These are phyloP conservation scores for Leccinum fibrillosum DNA, from an alignment of 768 basidiomycete genomes.

Conservation along the genomic window DNA sequence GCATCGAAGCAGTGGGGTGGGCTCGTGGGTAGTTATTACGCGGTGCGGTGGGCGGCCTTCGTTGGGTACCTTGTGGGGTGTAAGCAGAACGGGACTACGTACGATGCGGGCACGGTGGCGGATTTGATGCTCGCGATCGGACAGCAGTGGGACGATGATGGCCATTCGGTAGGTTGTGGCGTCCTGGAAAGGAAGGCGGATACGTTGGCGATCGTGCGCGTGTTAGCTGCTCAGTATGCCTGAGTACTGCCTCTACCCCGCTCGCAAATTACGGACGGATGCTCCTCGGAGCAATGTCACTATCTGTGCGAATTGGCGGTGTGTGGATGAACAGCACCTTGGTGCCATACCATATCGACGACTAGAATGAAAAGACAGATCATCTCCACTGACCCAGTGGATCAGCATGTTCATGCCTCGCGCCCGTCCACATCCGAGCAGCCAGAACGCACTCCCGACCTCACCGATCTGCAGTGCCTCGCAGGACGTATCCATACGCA, in stretches of 20 bases:
- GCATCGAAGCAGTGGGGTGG: slow-evolving; percentile 44
- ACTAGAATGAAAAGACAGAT: not conserved
- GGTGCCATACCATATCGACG: no score
- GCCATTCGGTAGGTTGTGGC: not conserved
- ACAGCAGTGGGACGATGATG: slow-evolving; percentile 23
- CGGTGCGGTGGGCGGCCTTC: slow-evolving; percentile 34
- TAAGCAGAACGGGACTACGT: slow-evolving; percentile 29
- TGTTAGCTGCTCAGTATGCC: not conserved
- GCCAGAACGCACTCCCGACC: slow-evolving; percentile 48
- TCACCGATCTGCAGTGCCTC: slow-evolving; percentile 58
- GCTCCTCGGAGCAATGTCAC: no score
- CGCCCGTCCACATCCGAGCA: slow-evolving; percentile 59
- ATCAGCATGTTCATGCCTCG: slow-evolving; percentile 42
- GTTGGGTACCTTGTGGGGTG: slow-evolving; percentile 29
- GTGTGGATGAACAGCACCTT: no score
- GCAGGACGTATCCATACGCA: slow-evolving; percentile 1
- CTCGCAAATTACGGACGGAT: no score
- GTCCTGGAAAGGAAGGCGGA: not conserved
- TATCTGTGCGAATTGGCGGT: no score
- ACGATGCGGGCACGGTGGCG: slow-evolving; percentile 25
- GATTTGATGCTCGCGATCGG: slow-evolving; percentile 33
- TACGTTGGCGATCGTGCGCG: not conserved
- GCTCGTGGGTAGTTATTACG: slow-evolving; percentile 37
- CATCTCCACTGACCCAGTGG: slow-evolving; percentile 37
- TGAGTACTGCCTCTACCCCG: not conserved